A percentile compares a stretch with the other conserved stretches of the same genome.
Conservation (phyloP, 495 filamentous ascomycete species). For the Viridothelium virens region DNA sequence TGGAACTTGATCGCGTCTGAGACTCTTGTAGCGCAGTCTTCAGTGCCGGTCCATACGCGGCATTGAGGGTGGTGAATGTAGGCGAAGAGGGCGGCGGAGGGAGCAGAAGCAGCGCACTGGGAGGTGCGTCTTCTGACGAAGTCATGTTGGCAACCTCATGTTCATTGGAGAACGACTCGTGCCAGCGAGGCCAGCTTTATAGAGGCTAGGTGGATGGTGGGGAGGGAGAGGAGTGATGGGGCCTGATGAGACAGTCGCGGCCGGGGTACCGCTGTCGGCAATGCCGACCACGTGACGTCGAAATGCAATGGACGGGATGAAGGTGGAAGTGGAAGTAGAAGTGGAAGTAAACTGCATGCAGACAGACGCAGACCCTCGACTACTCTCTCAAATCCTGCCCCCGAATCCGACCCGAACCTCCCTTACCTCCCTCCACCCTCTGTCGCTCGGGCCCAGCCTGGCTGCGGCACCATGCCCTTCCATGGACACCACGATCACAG, state of each 20-base stretch:
- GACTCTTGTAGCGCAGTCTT: conserved; percentile 39
- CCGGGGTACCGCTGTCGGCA: too few species aligned
- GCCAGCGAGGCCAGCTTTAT: neutral
- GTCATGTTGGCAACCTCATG: neutral
- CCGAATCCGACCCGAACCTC: neutral
- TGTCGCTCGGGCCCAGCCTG: neutral
- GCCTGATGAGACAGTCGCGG: too few species aligned
- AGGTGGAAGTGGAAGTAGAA: too few species aligned
- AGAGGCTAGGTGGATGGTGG: conserved; percentile 6
- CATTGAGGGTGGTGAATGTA: conserved; percentile 40
- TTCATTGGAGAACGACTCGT: neutral
- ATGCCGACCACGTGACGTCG: conserved; percentile 3
- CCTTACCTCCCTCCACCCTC: neutral
- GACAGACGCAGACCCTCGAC: neutral
- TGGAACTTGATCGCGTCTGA: conserved; percentile 27
- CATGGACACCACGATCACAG: conserved; percentile 17
- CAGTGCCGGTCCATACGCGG: conserved; percentile 52
- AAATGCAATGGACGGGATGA: neutral
- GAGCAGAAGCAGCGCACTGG: conserved; percentile 44
- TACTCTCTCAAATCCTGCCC: neutral
- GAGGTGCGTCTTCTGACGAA: conserved; percentile 10
- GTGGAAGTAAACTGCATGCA: too few species aligned
- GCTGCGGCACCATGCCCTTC: conserved; percentile 20
- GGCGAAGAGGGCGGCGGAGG: conserved; percentile 47
- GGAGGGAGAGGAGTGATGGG: conserved; percentile 20